phyloP scores from a whole-genome alignment of 2,329 filamentous ascomycete species.

The Botrytis elliptica region DNA sequence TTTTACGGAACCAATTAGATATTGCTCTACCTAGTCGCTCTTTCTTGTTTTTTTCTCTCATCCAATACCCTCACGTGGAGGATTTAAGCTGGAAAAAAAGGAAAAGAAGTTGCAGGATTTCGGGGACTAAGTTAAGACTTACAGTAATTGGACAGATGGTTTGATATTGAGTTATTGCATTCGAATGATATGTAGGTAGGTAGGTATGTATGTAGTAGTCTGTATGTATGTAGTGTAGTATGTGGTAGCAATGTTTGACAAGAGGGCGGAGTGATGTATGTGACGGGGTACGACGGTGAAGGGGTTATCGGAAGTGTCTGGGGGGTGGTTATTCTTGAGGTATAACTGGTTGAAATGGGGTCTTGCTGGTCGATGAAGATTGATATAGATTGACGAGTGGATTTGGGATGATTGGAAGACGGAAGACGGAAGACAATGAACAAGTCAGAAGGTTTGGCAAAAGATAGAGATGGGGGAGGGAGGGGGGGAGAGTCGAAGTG shows the following conservation, averaged over 20 bases:
- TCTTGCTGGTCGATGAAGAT: constrained; percentile 10
- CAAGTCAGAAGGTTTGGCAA: constrained; percentile 18
- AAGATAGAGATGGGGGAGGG: not conserved
- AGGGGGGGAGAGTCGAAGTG: not conserved
- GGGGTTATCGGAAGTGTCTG: constrained; percentile 11
- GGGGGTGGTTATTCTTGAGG: constrained; percentile 11
- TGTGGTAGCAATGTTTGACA: constrained; percentile 27
- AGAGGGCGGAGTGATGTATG: constrained; percentile 24
- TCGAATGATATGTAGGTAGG: not conserved
- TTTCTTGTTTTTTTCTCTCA: not conserved
- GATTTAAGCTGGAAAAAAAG: constrained; percentile 4
- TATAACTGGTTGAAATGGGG: constrained; percentile 13
- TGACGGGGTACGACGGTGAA: constrained; percentile 25
- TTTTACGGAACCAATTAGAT: constrained; percentile 33
- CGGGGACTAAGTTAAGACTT: constrained; percentile 24
- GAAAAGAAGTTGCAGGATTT: constrained; percentile 14
- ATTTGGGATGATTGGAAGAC: not conserved
- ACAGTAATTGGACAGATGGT: constrained; percentile 20
- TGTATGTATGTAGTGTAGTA: not conserved
- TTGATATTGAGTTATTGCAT: not conserved
- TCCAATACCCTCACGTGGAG: constrained; percentile 21
- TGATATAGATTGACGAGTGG: constrained; percentile 16
- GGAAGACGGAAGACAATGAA: not conserved
- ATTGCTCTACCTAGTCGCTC: constrained; percentile 5
- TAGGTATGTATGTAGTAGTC: not conserved